Base-by-base conservation (phyloP, 2,329 filamentous ascomycete species). In the Sphaceloma murrayae region DNA sequence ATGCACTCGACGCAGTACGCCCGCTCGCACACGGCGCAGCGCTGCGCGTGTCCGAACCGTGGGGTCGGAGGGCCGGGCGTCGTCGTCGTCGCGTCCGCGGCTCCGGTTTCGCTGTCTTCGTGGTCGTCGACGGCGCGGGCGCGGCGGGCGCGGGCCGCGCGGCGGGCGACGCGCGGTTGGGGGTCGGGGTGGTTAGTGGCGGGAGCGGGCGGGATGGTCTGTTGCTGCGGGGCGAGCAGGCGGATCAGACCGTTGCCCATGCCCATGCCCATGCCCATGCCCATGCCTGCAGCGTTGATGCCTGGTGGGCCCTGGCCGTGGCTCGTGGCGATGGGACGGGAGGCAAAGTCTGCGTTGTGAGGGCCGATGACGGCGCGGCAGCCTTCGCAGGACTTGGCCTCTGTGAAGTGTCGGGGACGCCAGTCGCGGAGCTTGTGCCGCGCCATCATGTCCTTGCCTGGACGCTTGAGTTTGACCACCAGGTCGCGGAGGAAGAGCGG, bases 401-500 rank as follows among this genome's bases (percentile, higher is more conserved):
- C 49, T 11, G 50, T 52, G 58, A 59, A 65, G 32, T 33, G 50
- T 51, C 56, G 51, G 1, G 67, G 64, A 40, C 56, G 47, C 59
- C 59, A 70, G 45, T 63, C 59, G 4, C 58, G 51, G 8, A 71
- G 50, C 5, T 49, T 42, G 54, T 72, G 68, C 4, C 68, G 54
- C 36, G 53, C 52, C 40, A 71, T 54, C 2, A 61, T 62, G 49
- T 67, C 62, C 10, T 53, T 46, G n/a, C 63, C 64, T 1, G 67
- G 67, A 4, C 64, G 53, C 54, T 72, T 72, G 18, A 71, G 53
- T 34, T 62, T 58, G 8, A 70, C 67, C 36, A 61, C 59, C 16
- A 72, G 54, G 29, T 70, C 68, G 38, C 67, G 62, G 9, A 71
- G 56, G 51, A 72, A 71, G 0, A 50, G 55, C 4, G 67, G 67